phyloP scores from a whole-genome alignment of 495 filamentous ascomycete genomes.

The Daldinia bambusicola region DNA sequence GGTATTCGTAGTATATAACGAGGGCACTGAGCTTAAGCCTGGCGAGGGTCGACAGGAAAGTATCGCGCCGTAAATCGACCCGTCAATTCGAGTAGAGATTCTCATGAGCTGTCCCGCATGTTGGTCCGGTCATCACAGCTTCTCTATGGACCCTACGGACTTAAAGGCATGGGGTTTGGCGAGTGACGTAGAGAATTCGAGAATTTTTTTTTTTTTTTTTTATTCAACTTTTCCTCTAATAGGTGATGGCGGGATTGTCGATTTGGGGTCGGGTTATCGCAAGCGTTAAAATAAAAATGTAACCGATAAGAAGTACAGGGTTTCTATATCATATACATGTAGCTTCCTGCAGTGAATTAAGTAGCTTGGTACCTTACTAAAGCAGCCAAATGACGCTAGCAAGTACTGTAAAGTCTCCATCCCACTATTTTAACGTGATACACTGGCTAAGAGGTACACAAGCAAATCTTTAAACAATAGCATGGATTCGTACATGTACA shows the following conservation, averaged over 20 bases:
- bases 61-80: conserved; percentile 63
- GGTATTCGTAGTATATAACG: conserved; percentile 23
- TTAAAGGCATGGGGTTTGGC: conserved; percentile 31
- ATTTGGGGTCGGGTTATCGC: conserved; percentile 28
- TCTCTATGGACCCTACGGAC: conserved; percentile 35
- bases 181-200: conserved; percentile 20
- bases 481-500: conserved; percentile 3
- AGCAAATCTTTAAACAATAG: neutral
- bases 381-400: too few species aligned
- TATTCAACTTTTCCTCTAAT: conserved; percentile 27
- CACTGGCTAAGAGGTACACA: neutral
- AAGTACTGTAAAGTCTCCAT: neutral
- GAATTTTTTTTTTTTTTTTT: conserved; percentile 1
- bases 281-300: conserved; percentile 21
- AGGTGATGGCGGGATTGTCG: conserved; percentile 6
- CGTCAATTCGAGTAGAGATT: conserved; percentile 62
- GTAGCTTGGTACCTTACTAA: neutral
- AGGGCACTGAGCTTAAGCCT: conserved; percentile 41
- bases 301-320: conserved; percentile 20
- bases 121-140: conserved; percentile 55
- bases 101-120: conserved; percentile 65
- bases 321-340: neutral
- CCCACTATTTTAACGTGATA: neutral
- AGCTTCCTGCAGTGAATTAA: neutral
- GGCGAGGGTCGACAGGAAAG: conserved; percentile 53